A percentile compares a stretch with the other conserved stretches of the same genome.
Evolutionary conservation across 2,329 filamentous ascomycete genomes (phyloP).

Genomic region (Blumeria hordei): DNA sequence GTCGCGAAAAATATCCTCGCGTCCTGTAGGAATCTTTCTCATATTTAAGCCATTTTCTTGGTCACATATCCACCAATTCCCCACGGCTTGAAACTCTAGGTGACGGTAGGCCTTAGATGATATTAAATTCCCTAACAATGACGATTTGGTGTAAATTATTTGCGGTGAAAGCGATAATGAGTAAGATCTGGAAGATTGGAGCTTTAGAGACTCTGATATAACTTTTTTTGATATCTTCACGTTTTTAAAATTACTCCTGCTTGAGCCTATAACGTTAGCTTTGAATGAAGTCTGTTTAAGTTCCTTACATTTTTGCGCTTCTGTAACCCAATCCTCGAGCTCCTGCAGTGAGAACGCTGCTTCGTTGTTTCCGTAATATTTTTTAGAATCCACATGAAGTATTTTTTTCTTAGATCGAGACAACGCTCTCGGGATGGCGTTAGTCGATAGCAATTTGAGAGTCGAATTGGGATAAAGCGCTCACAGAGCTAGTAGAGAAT

Average conservation of each 20-base stretch:
- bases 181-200: constrained; percentile 49
- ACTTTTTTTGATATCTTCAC: too few species aligned
- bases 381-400: constrained; percentile 68
- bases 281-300: too few species aligned
- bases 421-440: constrained; percentile 54
- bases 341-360: constrained; percentile 71
- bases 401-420: constrained; percentile 82
- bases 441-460: constrained; percentile 37
- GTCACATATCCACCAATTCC: constrained; percentile 63
- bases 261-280: too few species aligned
- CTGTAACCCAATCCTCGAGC: constrained; percentile 44
- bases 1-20: constrained; percentile 78
- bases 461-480: constrained; percentile 10
- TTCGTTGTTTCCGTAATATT: constrained; percentile 70
- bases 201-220: constrained; percentile 11
- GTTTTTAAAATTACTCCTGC: too few species aligned
- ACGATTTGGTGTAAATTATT: constrained; percentile 62
- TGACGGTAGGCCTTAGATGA: constrained; percentile 72
- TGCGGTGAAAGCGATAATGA: constrained; percentile 66
- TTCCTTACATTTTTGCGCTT: too few species aligned
- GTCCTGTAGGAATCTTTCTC: constrained; percentile 57
- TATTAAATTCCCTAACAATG: constrained; percentile 57
- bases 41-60: constrained; percentile 18
- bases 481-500: constrained; percentile 60
- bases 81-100: constrained; percentile 80